Base-by-base conservation (phyloP, 2,329 filamentous ascomycete species). In the Pseudophaeomoniella oleicola region DNA sequence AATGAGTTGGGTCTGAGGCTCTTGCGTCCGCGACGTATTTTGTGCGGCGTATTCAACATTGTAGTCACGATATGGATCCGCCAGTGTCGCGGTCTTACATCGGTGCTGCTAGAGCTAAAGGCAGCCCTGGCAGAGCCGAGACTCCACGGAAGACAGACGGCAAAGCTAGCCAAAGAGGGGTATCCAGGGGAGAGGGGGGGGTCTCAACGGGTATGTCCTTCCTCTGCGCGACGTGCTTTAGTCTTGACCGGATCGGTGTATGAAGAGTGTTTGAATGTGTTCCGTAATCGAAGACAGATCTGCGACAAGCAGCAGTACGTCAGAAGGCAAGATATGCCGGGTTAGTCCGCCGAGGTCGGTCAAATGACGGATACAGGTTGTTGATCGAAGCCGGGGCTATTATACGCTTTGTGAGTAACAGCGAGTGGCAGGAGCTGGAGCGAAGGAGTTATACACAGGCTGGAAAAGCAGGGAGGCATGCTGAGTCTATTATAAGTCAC, bases 1-100 rank as follows among this genome's bases (percentile, higher is more conserved):
- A 49, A 69, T 61, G 56, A 78, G 71, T 54, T 72, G 65, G 56
- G 69, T 67, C 55, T 79, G 72, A 56, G 67, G 68, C 58, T 78
- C 74, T 56, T 73, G 68, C 60, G 68, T 69, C 63, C 74, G 62
- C 65, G 77, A 71, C 61, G 69, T 68, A 54, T 69, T 72, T 64
- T 79, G 77, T 57, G 74, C 66, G 63, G 75, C 69, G 65, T 81
- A 82, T 58, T 79, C 74, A 70, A 81, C 75, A 72, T 78, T 72
- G 69, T 80, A 80, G 66, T 77, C 73, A 70, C 75, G 73, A 67
- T 82, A 83, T 62, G 77, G 75, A 69, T 73, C 70, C 69, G 75
- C 75, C 73, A 81, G 73, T 66, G 72, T 79, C 71, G 64, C 72
- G 67, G 67, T 71, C 62, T 72, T 71, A 62, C 75, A 80, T 80